Evolutionary conservation across 257 asterid genomes (phyloP).

Genomic region (Scutellaria minor): DNA sequence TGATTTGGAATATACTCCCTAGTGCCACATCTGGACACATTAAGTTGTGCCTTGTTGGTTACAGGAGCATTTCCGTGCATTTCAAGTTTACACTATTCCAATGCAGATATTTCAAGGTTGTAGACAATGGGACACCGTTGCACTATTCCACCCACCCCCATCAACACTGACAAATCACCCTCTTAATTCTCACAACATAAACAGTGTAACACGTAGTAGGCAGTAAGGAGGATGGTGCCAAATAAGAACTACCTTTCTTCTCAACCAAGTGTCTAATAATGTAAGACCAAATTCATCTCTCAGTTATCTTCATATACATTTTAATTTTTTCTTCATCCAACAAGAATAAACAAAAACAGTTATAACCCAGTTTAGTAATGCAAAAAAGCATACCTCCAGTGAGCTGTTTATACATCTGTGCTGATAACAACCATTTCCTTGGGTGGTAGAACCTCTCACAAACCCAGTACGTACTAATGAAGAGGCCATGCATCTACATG

Average conservation of each 20-base stretch:
- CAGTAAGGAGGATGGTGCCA: no score
- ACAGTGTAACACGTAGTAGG: no score
- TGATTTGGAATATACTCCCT: no score
- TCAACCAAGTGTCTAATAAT: no score
- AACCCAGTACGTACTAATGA: constrained; percentile 89
- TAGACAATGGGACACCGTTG: neutral
- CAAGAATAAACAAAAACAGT: neutral
- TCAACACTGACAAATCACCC: neutral
- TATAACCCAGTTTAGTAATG: neutral
- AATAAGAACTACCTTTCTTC: no score
- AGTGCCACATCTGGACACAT: no score
- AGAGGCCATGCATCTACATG: constrained; percentile 86
- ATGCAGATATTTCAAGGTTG: neutral
- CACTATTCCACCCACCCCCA: neutral
- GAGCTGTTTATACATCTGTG: constrained; percentile 76
- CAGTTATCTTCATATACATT: neutral
- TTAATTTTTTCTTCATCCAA: neutral
- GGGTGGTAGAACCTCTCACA: constrained; percentile 86
- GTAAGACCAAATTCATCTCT: no score
- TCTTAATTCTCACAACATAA: no score
- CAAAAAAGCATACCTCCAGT: constrained; percentile 63
- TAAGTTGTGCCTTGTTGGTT: no score
- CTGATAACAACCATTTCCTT: constrained; percentile 95
- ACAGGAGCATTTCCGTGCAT: no score
- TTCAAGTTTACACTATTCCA: neutral